Conservation (phyloP, 257 asterid species). For the Oldenlandia corymbosa region DNA sequence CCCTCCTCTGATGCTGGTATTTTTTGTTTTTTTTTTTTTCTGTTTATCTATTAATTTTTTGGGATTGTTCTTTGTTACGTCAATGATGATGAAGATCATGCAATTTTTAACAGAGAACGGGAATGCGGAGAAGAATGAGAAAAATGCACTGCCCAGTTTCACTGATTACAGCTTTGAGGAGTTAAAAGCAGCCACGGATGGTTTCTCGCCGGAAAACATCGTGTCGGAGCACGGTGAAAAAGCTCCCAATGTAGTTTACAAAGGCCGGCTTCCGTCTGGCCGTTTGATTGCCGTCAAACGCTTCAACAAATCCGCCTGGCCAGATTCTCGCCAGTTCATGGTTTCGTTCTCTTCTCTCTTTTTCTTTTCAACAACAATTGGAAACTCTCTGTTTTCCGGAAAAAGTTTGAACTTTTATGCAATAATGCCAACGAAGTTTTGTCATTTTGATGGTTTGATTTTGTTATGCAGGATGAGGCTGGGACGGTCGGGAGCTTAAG, state of each 20-base stretch:
- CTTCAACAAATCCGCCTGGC: conserved; percentile 43
- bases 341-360: conserved; percentile 12
- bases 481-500: conserved; percentile 40
- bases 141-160: conserved; percentile 29
- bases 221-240: conserved; percentile 55
- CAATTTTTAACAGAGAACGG: conserved; percentile 33
- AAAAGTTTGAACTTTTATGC: not conserved
- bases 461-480: conserved; percentile 35
- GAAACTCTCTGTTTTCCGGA: too few species aligned
- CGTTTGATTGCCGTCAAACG: conserved; percentile 42
- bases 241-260: conserved; percentile 50
- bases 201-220: conserved; percentile 35
- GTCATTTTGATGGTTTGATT: not conserved
- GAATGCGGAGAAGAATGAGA: conserved; percentile 35
- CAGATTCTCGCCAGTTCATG: conserved; percentile 46
- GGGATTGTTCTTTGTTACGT: not conserved
- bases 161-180: conserved; percentile 35
- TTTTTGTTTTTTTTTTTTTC: not conserved
- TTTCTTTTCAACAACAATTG: not conserved
- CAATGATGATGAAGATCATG: not conserved
- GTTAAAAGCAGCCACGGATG: conserved; percentile 35
- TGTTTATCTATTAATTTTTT: too few species aligned
- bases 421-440: not conserved
- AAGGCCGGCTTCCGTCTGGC: conserved; percentile 31
- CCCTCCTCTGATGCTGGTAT: conserved; percentile 38